Evolutionary conservation across 305 asterid species (phyloP), one percentile per base, ranked within the genome.

Genomic region (Plantago rigida): DNA sequence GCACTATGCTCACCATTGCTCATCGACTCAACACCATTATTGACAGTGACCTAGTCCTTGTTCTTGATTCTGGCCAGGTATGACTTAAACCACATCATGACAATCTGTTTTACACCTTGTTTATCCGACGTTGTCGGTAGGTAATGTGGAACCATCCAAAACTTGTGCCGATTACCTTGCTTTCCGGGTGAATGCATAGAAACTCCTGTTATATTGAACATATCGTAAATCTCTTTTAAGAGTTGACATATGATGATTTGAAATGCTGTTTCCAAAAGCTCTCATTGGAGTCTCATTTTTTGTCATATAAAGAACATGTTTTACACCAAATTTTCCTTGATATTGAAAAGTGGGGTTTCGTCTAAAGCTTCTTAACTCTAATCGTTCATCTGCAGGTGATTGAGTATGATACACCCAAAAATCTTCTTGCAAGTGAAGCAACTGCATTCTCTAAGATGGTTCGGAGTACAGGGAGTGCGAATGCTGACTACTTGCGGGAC

Each of bases 1-100:
- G 98, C 86, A 91, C 98, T 6, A 91, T 91, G 98, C 84, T 91
- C 76, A 86, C 89, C 46, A 82, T 91, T 62, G 95, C 98, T 71
- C 96, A 91, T 72, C 94, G 95, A 15, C 79, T 91, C 61, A 91
- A 91, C 73, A 91, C 98, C 8, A 84, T 91, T 65, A 87, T 91
- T 14, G 95, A 91, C 76, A 81, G 94, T 44, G 94, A 87, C 78
- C 75, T 76, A 44, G 82, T 91, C 70, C 84, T 87, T 61, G 85
- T 91, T 71, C 95, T 91, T 56, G 87, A 81, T 72, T 47, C 89
- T 67, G 98, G 95, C 36, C 84, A 74, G 87, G 97, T 91, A 77
- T 14, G 44, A 47, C 42, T 0, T 4, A 14, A 57, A 24, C 24
- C 59, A 54, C 41, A 4, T 28, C 34, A 52, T 36, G 44, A 31